A percentile compares a stretch with the other conserved stretches of the same genome.
phyloP scores from a whole-genome alignment of 306 rosid genomes.

The Quercus variabilis region DNA sequence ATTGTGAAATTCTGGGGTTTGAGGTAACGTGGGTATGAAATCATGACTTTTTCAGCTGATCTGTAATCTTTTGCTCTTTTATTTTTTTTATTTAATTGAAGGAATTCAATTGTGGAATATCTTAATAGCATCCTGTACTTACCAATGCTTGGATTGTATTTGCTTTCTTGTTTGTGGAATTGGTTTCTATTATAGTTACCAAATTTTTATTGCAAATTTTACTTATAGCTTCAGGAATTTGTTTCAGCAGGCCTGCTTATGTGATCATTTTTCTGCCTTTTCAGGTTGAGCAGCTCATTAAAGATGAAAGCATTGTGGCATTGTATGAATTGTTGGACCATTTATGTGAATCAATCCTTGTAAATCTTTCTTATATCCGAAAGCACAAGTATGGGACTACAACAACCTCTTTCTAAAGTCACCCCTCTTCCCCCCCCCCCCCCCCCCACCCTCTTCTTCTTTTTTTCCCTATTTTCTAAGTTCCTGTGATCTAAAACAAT shows the following conservation, averaged over 20 bases:
- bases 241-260: background rate
- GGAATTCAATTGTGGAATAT: background rate
- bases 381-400: slow-evolving; percentile 49
- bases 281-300: slow-evolving; percentile 69
- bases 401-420: background rate
- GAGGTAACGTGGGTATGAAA: no score
- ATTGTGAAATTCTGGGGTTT: no score
- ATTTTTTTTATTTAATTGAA: background rate
- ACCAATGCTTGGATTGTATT: background rate
- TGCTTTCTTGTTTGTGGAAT: background rate
- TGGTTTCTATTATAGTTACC: background rate
- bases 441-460: background rate
- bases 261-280: background rate
- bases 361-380: slow-evolving; percentile 55
- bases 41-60: background rate
- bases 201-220: background rate
- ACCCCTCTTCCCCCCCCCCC: background rate
- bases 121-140: background rate
- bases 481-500: background rate
- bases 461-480: background rate
- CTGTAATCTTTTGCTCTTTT: background rate
- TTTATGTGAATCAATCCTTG: slow-evolving; percentile 58
- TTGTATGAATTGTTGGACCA: slow-evolving; percentile 60
- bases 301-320: slow-evolving; percentile 45
- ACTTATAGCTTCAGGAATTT: background rate